Conservation (phyloP, 352 stramenopile genomes). For the Pythium sp. region DNA sequence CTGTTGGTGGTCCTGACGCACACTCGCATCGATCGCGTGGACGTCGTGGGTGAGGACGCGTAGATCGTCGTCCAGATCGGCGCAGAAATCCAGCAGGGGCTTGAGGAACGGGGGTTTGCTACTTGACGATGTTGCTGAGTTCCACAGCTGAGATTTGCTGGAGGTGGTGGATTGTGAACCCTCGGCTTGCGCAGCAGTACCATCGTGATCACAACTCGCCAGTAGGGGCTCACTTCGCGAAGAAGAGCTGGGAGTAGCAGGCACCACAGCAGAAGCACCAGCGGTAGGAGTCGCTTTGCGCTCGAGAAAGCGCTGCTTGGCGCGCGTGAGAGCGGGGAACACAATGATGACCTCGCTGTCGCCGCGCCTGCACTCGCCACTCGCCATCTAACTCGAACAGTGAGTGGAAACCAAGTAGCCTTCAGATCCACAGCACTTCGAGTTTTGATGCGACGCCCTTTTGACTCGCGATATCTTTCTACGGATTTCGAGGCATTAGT, state of each 20-base stretch:
- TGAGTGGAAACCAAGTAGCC: no score
- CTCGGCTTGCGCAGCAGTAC: not conserved
- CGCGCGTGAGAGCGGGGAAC: constrained; percentile 29
- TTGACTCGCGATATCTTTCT: not conserved
- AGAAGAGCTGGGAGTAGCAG: not conserved
- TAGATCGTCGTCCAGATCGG: constrained; percentile 9
- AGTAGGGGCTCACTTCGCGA: not conserved
- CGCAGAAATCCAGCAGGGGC: not conserved
- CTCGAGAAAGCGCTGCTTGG: constrained; percentile 28
- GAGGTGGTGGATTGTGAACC: not conserved
- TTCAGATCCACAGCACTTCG: not conserved
- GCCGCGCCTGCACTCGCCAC: not conserved
- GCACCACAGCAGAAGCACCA: not conserved
- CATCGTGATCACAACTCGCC: not conserved
- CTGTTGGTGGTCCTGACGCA: not conserved
- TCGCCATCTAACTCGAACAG: not conserved
- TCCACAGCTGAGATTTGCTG: not conserved
- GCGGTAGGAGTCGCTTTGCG: not conserved
- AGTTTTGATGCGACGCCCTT: not conserved
- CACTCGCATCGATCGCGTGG: not conserved
- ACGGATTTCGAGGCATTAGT: not conserved
- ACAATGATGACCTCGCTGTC: not conserved
- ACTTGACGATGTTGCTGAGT: not conserved
- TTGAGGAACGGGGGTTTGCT: not conserved
- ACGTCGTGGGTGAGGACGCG: not conserved